Percentiles rank a stretch among this genome's conserved stretches.
phyloP scores from a whole-genome alignment of 2,329 filamentous ascomycete species.

The Calonectria fujianensis region DNA sequence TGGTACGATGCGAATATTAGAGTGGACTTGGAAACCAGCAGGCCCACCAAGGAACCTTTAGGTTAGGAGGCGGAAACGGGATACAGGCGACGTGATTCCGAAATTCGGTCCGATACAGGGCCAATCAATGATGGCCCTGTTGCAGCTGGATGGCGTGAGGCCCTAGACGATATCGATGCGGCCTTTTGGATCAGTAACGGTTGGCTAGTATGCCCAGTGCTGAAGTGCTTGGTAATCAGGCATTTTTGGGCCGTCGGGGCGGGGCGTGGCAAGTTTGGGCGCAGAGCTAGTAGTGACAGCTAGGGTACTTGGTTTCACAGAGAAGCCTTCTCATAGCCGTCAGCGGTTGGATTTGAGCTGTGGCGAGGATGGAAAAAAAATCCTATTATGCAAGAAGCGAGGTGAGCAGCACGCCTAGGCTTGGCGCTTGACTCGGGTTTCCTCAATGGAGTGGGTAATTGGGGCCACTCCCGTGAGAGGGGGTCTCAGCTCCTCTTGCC shows the following conservation, averaged over 20 bases:
- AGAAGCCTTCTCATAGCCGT: background rate
- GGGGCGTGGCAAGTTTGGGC: background rate
- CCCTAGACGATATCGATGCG: slow-evolving; percentile 36
- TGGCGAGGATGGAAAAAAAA: slow-evolving; percentile 4
- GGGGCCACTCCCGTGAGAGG: slow-evolving; percentile 1
- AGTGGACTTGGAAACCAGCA: background rate
- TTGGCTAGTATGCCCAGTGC: slow-evolving; percentile 44
- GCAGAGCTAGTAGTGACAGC: background rate
- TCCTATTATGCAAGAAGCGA: background rate
- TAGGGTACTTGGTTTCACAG: background rate
- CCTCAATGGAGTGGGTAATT: slow-evolving; percentile 16
- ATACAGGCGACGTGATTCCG: slow-evolving; percentile 19
- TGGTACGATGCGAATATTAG: slow-evolving; percentile 31
- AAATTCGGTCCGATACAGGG: slow-evolving; percentile 33
- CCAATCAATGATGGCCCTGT: slow-evolving; percentile 43
- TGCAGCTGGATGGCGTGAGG: slow-evolving; percentile 38
- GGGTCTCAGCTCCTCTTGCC: background rate
- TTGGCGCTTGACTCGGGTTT: slow-evolving; percentile 19
- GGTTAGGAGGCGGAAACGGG: slow-evolving; percentile 27
- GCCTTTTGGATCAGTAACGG: slow-evolving; percentile 37
- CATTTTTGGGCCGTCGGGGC: slow-evolving; percentile 33
- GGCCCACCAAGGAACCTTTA: slow-evolving; percentile 15
- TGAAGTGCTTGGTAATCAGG: slow-evolving; percentile 49
- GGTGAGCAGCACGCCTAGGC: background rate
- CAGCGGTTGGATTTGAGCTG: background rate